Conservation (phyloP, 2,329 filamentous ascomycete genomes). For the Anthostomella pinea region DNA sequence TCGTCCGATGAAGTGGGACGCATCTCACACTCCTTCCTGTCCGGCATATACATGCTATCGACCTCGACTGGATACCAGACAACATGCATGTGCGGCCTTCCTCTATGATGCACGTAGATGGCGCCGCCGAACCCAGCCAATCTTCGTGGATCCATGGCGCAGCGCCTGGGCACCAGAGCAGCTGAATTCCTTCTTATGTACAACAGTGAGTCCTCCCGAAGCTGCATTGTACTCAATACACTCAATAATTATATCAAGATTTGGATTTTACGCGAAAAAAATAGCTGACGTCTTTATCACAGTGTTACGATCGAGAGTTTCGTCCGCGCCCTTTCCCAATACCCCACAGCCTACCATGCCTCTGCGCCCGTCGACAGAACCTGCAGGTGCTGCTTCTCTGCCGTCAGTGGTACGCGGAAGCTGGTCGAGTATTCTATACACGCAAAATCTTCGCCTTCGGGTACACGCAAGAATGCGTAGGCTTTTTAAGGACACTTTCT, state of each 20-base stretch:
- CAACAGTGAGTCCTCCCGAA: too few species aligned
- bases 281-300: too few species aligned
- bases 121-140: background rate
- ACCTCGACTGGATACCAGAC: background rate
- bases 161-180: conserved; percentile 11
- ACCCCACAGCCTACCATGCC: conserved; percentile 11
- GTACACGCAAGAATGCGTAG: conserved; percentile 8
- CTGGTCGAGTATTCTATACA: conserved; percentile 14
- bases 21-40: conserved; percentile 4
- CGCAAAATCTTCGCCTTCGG: conserved; percentile 16
- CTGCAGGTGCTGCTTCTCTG: conserved; percentile 14
- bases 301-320: conserved; percentile 8
- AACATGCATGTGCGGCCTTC: conserved; percentile 1
- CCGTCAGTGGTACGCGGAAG: conserved; percentile 17
- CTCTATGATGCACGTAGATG: background rate
- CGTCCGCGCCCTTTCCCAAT: background rate
- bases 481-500: conserved; percentile 5
- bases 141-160: conserved; percentile 10
- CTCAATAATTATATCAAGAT: too few species aligned
- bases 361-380: conserved; percentile 12
- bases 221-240: too few species aligned
- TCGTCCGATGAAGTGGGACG: conserved; percentile 15
- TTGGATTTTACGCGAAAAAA: too few species aligned
- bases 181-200: conserved; percentile 12
- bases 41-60: conserved; percentile 1